Percentiles rank a stretch among this genome's conserved stretches.
Evolutionary conservation across 352 stramenopile species (phyloP).

Genomic region (Pythium phragmiticola): DNA sequence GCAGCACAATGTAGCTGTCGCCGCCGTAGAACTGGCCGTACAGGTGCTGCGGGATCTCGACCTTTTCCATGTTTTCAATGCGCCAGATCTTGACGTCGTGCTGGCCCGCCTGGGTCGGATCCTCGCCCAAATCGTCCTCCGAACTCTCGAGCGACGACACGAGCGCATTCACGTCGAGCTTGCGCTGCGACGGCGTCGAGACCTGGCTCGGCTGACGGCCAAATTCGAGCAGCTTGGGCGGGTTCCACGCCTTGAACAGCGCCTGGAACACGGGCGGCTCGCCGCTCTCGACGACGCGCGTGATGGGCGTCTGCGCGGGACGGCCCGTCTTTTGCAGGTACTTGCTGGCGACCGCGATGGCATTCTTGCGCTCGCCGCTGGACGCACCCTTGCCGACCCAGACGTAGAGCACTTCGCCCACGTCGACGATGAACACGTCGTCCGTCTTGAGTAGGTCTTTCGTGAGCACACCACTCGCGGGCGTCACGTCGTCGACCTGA

Average conservation of each 20-base stretch:
- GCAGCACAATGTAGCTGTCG: constrained; percentile 95
- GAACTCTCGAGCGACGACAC: constrained; percentile 37
- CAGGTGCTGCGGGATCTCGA: constrained; percentile 62
- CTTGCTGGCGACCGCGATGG: constrained; percentile 75
- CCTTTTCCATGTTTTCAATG: constrained; percentile 91
- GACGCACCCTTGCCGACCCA: constrained; percentile 91
- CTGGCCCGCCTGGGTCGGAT: constrained; percentile 62
- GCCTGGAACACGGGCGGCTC: constrained; percentile 85
- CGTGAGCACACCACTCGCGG: constrained; percentile 64
- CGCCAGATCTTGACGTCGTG: constrained; percentile 88
- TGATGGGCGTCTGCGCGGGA: constrained; percentile 70
- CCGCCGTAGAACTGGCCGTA: constrained; percentile 94
- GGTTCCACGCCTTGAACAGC: constrained; percentile 80
- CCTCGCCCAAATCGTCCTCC: constrained; percentile 76
- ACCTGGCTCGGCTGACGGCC: constrained; percentile 48
- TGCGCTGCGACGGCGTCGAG: constrained; percentile 45
- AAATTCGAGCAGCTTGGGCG: constrained; percentile 71
- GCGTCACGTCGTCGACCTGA: constrained; percentile 61
- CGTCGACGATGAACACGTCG: constrained; percentile 93
- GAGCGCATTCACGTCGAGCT: constrained; percentile 60
- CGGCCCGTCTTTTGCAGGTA: constrained; percentile 76
- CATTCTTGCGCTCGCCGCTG: constrained; percentile 82
- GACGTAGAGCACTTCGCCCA: constrained; percentile 86
- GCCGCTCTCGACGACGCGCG: constrained; percentile 78
- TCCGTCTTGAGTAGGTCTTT: constrained; percentile 81